Evolutionary conservation across 768 basidiomycete genomes (phyloP), one percentile per base, ranked within the genome.

Genomic region (Tulasnella sp.): DNA sequence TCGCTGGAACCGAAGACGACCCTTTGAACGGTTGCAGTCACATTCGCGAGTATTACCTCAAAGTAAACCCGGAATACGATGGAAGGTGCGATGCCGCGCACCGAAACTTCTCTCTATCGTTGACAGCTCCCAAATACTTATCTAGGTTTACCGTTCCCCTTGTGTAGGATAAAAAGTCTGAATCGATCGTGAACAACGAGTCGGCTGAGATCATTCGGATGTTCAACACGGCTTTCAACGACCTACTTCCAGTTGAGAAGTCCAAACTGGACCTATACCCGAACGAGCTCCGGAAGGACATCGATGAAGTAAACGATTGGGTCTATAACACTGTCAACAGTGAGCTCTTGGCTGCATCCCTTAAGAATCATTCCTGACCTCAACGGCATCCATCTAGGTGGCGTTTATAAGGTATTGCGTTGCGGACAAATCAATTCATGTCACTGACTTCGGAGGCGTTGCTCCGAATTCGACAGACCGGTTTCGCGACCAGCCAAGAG

Each of bases 101-200:
- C 26, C 15, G 5, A 24, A 48, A 3, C 44, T 27, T 21, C 34
- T 32, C 24, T 17, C 29, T 1, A 21, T 26, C 19, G 15, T 41
- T 32, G 26, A 26, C 13, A 26, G 41, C 43, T 13, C 8, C 47
- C 8, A 51, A 41, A 27, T 13, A 17, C 34, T 51, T n/a, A 0
- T 17, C 24, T 41, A 71, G 86, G 41, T 91, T 90, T 75, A 92
- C 91, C 1, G 88, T 92, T 8, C 93, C 93, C 4, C 72, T 91
- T 32, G 76, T 99, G 3, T 99, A 90, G 89, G 96, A 98, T 73
- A 94, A 84, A 75, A 88, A 94, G 70, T 74, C 69, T 44, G 73
- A 84, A 47, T 86, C 85, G 42, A 86, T 97, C 65, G 96, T 99
- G 60, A 97, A 92, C 76, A 98, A 97, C 70, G 95, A 99, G 69